Base-by-base conservation (phyloP, 768 basidiomycete genomes). In the Tubosaeta sp. region DNA sequence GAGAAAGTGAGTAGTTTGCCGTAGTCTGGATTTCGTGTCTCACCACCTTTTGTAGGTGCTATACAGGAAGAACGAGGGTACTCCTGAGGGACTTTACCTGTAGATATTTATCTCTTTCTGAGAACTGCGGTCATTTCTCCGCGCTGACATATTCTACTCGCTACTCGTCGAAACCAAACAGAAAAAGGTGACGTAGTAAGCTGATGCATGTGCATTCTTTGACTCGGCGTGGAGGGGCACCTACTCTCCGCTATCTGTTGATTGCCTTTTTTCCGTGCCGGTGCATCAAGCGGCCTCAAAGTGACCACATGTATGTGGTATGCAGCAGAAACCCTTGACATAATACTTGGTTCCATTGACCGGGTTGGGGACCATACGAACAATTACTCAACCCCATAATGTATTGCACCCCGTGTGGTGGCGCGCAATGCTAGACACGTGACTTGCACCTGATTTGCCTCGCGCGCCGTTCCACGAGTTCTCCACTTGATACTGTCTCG, bases 11-110 rank as follows among this genome's bases (percentile, higher is more conserved):
- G 74, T 59, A 4, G 30, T 32, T 18, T 16, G 22, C 27, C 21
- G 34, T 32, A 30, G 13, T 24, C 42, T 52, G 19, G 50, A 51
- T 49, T 8, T 34, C 43, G 32, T 49, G 45, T 51, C 44, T 58
- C 39, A 63, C 42, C 18, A 27, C 18, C 12, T 57, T 18, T 55
- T 50, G 34, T 58, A 89, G 85, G 83, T 92, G 13, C 66, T 99
- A 42, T 95, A 97, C 73, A 81, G 90, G 71, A 99, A 99, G 85
- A 94, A 94, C 70, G 96, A 98, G 74, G 93, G 90, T 57, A 93
- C 91, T 25, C 90, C 91, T 2, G 91, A 93, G 63, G 90, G 90
- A 44, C 76, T 92, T 50, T 92, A 92, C 66, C 71, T 92, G 74
- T 91, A 82, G 59, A 55, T 31, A 1, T 53, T 43, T 41, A 16